Evolutionary conservation across 2,329 filamentous ascomycete species (phyloP).

Genomic region (Nemania serpens): DNA sequence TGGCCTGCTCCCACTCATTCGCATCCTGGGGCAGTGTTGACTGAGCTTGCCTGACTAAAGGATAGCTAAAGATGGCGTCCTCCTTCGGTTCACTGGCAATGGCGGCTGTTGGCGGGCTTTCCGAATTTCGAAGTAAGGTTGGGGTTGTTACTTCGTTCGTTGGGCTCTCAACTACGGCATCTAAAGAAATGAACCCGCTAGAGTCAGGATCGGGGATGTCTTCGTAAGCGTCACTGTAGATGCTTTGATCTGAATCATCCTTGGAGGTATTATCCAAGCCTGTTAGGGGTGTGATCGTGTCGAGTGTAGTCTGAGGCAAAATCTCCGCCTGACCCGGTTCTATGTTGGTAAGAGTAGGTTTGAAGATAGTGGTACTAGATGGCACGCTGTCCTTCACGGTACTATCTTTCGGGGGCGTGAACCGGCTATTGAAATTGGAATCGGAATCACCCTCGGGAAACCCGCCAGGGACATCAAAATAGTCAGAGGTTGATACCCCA

Average conservation of each 20-base stretch:
- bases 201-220: constrained; percentile 68
- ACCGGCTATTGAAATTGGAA: background rate
- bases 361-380: constrained; percentile 29
- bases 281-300: constrained; percentile 38
- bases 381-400: background rate
- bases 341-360: constrained; percentile 33
- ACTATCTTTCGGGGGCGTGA: constrained; percentile 1
- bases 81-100: constrained; percentile 20
- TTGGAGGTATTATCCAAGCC: constrained; percentile 45
- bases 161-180: constrained; percentile 71
- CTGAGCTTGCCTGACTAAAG: constrained; percentile 8
- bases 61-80: constrained; percentile 17
- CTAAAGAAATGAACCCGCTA: constrained; percentile 72
- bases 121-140: constrained; percentile 24
- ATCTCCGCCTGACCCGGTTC: constrained; percentile 22
- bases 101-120: constrained; percentile 4
- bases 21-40: constrained; percentile 16
- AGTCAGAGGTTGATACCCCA: constrained; percentile 34
- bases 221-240: constrained; percentile 80
- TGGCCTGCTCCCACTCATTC: constrained; percentile 71
- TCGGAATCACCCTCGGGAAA: constrained; percentile 53
- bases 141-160: constrained; percentile 51
- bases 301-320: constrained; percentile 39
- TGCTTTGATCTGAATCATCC: constrained; percentile 51
- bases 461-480: constrained; percentile 61